Evolutionary conservation across 345 rosid genomes (phyloP).

Genomic region (Anacardium occidentale): DNA sequence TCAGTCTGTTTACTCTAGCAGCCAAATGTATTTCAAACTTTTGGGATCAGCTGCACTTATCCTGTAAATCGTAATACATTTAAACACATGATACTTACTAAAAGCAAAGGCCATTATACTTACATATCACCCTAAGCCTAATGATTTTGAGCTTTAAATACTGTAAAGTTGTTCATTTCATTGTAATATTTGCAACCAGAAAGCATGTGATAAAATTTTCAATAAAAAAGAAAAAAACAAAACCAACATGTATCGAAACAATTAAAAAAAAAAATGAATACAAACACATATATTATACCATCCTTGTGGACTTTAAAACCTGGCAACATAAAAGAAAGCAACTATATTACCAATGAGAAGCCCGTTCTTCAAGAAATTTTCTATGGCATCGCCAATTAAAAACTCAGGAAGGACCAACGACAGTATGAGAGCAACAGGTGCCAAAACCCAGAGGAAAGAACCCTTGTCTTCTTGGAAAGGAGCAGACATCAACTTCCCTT

Average conservation of each 20-base stretch:
- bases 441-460: conserved; percentile 73
- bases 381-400: conserved; percentile 54
- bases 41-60: not conserved
- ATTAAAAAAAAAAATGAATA: not conserved
- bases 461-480: conserved; percentile 64
- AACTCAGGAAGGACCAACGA: conserved; percentile 75
- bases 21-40: not conserved
- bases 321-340: not conserved
- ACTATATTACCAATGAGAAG: conserved; percentile 38
- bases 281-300: not conserved
- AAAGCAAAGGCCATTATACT: not conserved
- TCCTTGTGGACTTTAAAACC: not conserved
- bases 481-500: conserved; percentile 59
- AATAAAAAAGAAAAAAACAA: too few species aligned
- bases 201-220: not conserved
- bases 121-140: not conserved
- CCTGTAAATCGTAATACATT: not conserved
- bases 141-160: not conserved
- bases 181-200: not conserved
- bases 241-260: not conserved
- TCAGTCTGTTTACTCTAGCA: too few species aligned
- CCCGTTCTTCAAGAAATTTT: conserved; percentile 50
- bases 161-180: not conserved
- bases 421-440: conserved; percentile 58
- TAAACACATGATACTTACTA: not conserved